Conservation (phyloP, 495 filamentous ascomycete species). For the Podospora pseudocomata region DNA sequence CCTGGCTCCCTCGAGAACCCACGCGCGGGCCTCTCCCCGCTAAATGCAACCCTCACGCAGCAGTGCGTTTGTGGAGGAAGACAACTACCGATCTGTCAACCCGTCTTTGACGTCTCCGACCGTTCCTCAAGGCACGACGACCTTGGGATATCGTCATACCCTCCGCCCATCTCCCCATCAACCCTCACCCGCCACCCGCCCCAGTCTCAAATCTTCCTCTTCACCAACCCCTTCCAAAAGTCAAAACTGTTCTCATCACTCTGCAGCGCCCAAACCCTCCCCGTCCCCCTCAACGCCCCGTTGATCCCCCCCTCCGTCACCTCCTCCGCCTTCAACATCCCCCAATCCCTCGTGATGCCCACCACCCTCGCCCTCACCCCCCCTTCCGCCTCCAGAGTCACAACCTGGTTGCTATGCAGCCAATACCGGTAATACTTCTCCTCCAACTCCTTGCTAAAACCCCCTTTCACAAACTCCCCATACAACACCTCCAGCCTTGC, state of each 20-base stretch:
- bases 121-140: no score
- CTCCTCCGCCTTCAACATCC: conserved; percentile 79
- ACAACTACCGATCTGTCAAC: no score
- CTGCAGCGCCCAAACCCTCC: conserved; percentile 77
- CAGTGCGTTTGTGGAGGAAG: no score
- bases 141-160: no score
- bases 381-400: conserved; percentile 81
- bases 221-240: conserved; percentile 87
- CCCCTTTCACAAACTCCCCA: conserved; percentile 62
- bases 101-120: no score
- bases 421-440: conserved; percentile 78
- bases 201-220: conserved; percentile 60
- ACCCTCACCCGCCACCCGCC: neutral
- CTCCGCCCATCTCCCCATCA: no score
- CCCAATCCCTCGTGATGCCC: conserved; percentile 86
- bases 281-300: conserved; percentile 53
- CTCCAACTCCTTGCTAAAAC: conserved; percentile 71
- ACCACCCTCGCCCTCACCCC: conserved; percentile 74
- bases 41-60: no score
- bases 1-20: no score
- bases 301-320: conserved; percentile 60
- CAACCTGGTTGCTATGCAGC: conserved; percentile 87
- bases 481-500: conserved; percentile 78
- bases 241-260: conserved; percentile 99
- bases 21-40: no score